A percentile compares a stretch with the other conserved stretches of the same genome.
Evolutionary conservation across 2,329 filamentous ascomycete species (phyloP).

Genomic region (Onygenales sp.): DNA sequence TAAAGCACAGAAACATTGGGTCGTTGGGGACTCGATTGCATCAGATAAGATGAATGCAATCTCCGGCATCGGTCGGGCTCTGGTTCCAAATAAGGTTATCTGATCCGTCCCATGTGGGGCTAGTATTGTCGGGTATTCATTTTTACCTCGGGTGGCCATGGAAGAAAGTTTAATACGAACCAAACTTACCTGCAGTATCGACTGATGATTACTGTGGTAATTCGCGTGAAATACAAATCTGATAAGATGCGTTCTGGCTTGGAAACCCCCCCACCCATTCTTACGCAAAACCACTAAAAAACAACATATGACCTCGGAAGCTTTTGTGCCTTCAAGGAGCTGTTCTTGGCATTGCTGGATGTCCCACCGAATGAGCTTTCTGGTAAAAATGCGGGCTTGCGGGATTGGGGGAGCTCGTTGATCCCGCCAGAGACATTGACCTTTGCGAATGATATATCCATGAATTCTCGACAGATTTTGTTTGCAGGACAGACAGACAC

Average conservation of each 20-base stretch:
- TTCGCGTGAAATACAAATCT: background rate
- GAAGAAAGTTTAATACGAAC: background rate
- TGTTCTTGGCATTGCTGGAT: too few relatives aligned
- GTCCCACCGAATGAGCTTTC: too few relatives aligned
- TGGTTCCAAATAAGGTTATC: background rate
- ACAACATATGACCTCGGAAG: background rate
- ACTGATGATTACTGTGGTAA: background rate
- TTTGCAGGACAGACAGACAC: background rate
- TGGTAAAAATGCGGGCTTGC: too few relatives aligned
- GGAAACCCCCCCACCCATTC: background rate
- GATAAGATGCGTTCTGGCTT: background rate
- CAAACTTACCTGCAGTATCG: background rate
- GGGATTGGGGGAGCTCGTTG: too few relatives aligned
- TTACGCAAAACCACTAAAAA: background rate
- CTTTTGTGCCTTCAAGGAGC: background rate
- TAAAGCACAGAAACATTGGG: background rate
- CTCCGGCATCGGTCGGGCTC: background rate
- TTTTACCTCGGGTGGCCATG: background rate
- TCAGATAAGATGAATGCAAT: conserved; percentile 1
- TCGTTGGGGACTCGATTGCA: background rate
- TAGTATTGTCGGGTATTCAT: background rate
- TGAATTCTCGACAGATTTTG: background rate
- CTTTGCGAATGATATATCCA: background rate
- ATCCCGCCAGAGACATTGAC: too few relatives aligned
- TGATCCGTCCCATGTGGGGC: conserved; percentile 3